Conservation (phyloP, 1,139 yeast species). For the Geotrichum cucujoidarum region DNA sequence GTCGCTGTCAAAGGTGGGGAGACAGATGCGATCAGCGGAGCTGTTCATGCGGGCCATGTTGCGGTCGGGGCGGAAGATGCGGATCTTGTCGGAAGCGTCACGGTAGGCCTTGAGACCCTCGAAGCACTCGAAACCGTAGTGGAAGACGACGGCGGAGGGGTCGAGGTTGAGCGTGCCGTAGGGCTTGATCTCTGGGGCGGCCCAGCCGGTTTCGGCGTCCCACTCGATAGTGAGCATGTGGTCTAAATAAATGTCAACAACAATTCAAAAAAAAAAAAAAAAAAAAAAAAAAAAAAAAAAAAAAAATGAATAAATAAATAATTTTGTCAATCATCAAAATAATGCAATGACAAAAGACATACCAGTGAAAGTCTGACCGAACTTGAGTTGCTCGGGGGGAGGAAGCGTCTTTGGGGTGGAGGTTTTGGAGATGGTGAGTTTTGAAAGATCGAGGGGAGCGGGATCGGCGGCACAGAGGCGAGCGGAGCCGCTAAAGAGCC, state of each 20-base stretch:
- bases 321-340: not conserved
- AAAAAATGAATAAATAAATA: no score
- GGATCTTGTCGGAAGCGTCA: constrained; percentile 53
- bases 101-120: constrained; percentile 96
- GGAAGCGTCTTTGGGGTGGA: constrained; percentile 57
- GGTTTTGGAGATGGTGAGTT: constrained; percentile 55
- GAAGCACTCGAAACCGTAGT: constrained; percentile 89
- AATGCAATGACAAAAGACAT: no score
- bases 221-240: constrained; percentile 89
- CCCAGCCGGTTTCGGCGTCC: constrained; percentile 79
- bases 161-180: constrained; percentile 71
- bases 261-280: no score
- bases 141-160: constrained; percentile 86
- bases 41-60: constrained; percentile 89
- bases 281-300: no score
- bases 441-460: constrained; percentile 56
- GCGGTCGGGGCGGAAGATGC: constrained; percentile 85
- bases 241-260: constrained; percentile 38
- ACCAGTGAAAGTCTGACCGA: constrained; percentile 76
- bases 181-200: constrained; percentile 75
- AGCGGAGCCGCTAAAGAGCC: constrained; percentile 11
- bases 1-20: constrained; percentile 78
- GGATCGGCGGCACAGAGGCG: constrained; percentile 8
- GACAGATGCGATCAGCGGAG: constrained; percentile 79
- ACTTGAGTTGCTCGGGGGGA: constrained; percentile 71